Conservation (phyloP, 257 asterid genomes). For the Solanum virginianum region DNA sequence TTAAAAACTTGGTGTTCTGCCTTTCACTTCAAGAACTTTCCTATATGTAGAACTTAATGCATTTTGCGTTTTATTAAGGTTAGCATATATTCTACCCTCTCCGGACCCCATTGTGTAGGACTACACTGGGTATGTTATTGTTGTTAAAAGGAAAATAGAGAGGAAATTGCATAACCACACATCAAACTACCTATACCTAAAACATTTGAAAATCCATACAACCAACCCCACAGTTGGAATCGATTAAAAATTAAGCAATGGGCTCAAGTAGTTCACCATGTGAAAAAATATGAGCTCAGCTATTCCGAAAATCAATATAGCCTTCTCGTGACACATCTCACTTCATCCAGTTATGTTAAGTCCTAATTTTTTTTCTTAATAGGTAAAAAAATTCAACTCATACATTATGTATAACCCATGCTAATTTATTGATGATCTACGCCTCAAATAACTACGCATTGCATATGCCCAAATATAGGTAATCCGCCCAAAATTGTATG, state of each 20-base stretch:
- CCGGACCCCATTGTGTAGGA: too few relatives aligned
- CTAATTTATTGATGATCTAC: not conserved
- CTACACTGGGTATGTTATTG: too few relatives aligned
- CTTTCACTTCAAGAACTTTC: not conserved
- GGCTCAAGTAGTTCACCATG: not conserved
- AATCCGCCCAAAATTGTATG: too few relatives aligned
- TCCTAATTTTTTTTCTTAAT: not conserved
- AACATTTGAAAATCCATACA: not conserved
- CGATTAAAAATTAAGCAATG: not conserved
- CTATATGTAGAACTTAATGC: not conserved
- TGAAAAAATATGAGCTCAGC: not conserved
- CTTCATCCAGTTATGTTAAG: not conserved
- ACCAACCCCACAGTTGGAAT: not conserved
- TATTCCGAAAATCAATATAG: not conserved
- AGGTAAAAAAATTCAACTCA: not conserved
- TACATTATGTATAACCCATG: not conserved
- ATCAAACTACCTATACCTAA: not conserved
- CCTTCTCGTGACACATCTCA: not conserved
- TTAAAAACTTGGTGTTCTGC: not conserved
- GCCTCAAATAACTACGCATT: not conserved
- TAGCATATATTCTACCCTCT: too few relatives aligned
- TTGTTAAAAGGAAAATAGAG: not conserved
- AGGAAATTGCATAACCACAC: not conserved
- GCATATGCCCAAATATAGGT: not conserved
- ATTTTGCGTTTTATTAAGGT: not conserved